These are phyloP conservation scores for Hirsutella minnesotensis DNA, from an alignment of 2,329 filamentous ascomycete species.

Conservation along the genomic window DNA sequence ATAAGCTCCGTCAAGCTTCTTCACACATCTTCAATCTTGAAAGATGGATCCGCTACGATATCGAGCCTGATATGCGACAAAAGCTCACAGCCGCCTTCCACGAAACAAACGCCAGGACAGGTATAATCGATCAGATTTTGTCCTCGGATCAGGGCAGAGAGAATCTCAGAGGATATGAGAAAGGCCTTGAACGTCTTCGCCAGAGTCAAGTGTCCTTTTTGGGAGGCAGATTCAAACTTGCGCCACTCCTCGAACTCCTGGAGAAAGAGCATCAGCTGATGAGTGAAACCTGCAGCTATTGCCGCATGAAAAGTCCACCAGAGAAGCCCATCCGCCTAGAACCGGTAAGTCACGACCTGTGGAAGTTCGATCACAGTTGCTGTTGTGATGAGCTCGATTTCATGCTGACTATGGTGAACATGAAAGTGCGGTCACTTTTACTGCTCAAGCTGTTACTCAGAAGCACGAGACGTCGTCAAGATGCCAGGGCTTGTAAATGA, in stretches of 20 bases:
- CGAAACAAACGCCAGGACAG: not conserved
- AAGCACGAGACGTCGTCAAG: too few species aligned
- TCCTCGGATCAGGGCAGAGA: not conserved
- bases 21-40: conserved; percentile 20
- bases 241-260: conserved; percentile 3
- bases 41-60: conserved; percentile 7
- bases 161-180: conserved; percentile 4
- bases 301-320: not conserved
- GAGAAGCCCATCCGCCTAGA: not conserved
- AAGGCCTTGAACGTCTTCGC: conserved; percentile 7
- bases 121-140: conserved; percentile 6
- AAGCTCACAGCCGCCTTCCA: not conserved
- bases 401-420: not conserved
- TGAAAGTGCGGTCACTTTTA: conserved; percentile 23
- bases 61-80: not conserved
- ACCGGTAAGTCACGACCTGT: conserved; percentile 4
- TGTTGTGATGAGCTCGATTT: not conserved
- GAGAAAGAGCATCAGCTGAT: conserved; percentile 5
- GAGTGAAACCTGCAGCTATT: conserved; percentile 4
- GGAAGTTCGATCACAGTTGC: not conserved
- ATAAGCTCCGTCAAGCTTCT: conserved; percentile 7
- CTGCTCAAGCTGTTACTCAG: conserved; percentile 13
- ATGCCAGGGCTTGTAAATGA: too few species aligned
- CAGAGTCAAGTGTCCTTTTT: conserved; percentile 3
- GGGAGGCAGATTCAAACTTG: conserved; percentile 10